Base-by-base conservation (phyloP, 2,329 filamentous ascomycete species). In the Trichophyton rubrum region DNA sequence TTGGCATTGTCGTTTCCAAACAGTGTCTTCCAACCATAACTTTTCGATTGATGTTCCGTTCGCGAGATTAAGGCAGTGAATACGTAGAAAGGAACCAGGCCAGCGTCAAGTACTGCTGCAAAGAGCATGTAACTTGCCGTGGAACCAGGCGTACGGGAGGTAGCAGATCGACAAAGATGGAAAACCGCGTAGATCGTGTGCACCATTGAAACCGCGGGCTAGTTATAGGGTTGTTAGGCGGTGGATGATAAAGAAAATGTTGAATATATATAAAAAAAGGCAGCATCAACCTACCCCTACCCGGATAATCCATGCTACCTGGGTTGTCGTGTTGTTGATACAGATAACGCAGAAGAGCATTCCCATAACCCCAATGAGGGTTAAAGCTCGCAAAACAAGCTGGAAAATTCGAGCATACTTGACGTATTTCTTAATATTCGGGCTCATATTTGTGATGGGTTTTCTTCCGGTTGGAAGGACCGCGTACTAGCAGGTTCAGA, bases 41-140 rank as follows among this genome's bases (percentile, higher is more conserved):
- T 63, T 55, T 72, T 69, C 9, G 64, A 66, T 6, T 74, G 74
- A 62, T 76, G 79, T 65, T 85, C 80, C 35, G 75, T 75, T 60
- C 80, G 77, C 3, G 80, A 74, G 61, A 83, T 73, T 56, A 83
- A 74, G 8, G 80, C 77, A 7, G 80, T 82, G 69, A 85, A 85
- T 62, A 81, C 77, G 65, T 84, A 84, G 70, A 86, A 85, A 0
- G 84, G 82, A 38, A 85, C 78, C 59, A 86, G 74, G 17, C 80
- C 81, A n/a, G 78, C 74, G 71, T 97, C 92, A 47, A 87, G 82
- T 49, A 90, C 75, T 9, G 83, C 79, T 2, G 90, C 84, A 71
- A 96, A 97, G 61, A 93, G 75, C 73, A 95, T 90, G 73, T 97
- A 97, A 64, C 89, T 92, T 13, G 89, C 86, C 17, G 90, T 89